These are phyloP conservation scores for Ramularia endophylla DNA, from an alignment of 2,329 filamentous ascomycete species.

Conservation along the genomic window DNA sequence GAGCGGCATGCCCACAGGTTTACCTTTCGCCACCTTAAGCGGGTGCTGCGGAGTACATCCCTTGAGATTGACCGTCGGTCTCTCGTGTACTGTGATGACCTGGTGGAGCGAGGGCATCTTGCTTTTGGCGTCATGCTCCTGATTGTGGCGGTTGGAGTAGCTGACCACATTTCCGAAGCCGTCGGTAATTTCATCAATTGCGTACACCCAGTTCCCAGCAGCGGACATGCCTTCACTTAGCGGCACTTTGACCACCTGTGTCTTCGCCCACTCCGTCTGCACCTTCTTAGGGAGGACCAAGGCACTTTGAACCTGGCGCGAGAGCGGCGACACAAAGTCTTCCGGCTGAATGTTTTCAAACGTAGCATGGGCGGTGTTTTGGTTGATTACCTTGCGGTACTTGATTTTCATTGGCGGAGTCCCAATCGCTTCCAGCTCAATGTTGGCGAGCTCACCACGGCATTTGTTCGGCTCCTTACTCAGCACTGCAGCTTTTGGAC, in stretches of 20 bases:
- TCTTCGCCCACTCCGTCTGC: conserved; percentile 74
- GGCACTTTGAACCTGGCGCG: conserved; percentile 48
- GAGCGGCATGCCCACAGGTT: conserved; percentile 62
- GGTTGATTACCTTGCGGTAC: conserved; percentile 84
- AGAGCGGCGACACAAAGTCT: conserved; percentile 69
- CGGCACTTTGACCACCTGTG: conserved; percentile 69
- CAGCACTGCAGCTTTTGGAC: conserved; percentile 71
- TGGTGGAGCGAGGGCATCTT: conserved; percentile 56
- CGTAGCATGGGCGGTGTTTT: conserved; percentile 74
- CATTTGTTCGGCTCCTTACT: conserved; percentile 65
- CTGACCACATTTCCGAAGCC: conserved; percentile 80
- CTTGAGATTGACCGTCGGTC: conserved; percentile 65
- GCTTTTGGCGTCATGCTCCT: conserved; percentile 47
- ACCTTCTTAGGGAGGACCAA: conserved; percentile 54
- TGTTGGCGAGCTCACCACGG: conserved; percentile 78
- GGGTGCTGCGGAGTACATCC: conserved; percentile 76
- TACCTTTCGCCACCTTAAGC: conserved; percentile 75
- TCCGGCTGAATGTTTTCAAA: conserved; percentile 94
- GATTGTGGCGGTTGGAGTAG: conserved; percentile 66
- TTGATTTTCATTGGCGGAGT: conserved; percentile 88
- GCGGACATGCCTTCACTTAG: conserved; percentile 83
- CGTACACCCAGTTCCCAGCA: conserved; percentile 80
- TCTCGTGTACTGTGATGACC: conserved; percentile 77
- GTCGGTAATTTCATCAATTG: conserved; percentile 86
- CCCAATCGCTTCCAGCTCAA: conserved; percentile 76